These are phyloP conservation scores for Pelargonium nanum DNA, from an alignment of 345 rosid genomes.

Conservation along the genomic window DNA sequence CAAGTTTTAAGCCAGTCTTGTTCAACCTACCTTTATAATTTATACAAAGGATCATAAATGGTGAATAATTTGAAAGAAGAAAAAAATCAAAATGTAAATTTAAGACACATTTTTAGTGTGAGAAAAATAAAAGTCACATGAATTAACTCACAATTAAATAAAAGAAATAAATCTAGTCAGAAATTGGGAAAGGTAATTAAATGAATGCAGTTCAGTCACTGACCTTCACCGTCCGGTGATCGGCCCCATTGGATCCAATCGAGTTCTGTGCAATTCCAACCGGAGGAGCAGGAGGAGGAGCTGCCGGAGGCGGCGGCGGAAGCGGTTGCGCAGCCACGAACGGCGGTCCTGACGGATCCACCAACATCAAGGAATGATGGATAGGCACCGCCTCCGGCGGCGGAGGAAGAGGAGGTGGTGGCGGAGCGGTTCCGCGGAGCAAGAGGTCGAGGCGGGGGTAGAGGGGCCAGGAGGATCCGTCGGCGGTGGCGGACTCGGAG, in stretches of 20 bases:
- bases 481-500: conserved; percentile 68
- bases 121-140: too few species aligned
- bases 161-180: too few species aligned
- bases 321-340: background rate
- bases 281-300: conserved; percentile 12
- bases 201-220: background rate
- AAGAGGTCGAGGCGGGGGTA: conserved; percentile 73
- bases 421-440: conserved; percentile 46
- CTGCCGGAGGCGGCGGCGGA: conserved; percentile 13
- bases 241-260: conserved; percentile 62
- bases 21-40: too few species aligned
- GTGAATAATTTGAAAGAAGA: too few species aligned
- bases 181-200: too few species aligned
- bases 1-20: too few species aligned
- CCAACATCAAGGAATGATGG: conserved; percentile 30
- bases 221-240: conserved; percentile 3
- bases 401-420: conserved; percentile 11
- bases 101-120: too few species aligned
- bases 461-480: conserved; percentile 82
- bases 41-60: too few species aligned
- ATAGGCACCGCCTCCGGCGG: conserved; percentile 16
- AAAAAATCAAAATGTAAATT: too few species aligned
- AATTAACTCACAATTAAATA: too few species aligned
- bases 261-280: conserved; percentile 37
- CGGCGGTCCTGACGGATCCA: conserved; percentile 26